These are phyloP conservation scores for Acanthamoeba triangularis DNA, from an alignment of 208 protist genomes.

Conservation along the genomic window DNA sequence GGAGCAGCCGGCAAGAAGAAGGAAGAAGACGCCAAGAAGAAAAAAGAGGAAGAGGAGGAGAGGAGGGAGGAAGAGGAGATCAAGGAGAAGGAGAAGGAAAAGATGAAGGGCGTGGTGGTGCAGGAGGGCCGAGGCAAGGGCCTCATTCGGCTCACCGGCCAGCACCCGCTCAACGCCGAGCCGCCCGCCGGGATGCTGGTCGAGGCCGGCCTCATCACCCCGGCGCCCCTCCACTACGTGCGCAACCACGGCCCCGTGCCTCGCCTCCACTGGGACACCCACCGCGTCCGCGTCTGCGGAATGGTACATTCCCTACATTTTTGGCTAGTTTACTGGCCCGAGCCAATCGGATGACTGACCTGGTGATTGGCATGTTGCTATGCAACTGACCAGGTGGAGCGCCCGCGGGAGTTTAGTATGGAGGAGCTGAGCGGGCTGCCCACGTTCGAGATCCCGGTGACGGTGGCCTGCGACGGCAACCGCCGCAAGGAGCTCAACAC, in stretches of 20 bases:
- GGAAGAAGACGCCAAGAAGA: background rate
- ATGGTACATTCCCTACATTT: slow-evolving; percentile 80
- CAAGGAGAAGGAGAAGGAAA: background rate
- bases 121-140: background rate
- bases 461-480: slow-evolving; percentile 92
- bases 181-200: slow-evolving; percentile 81
- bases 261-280: slow-evolving; percentile 17
- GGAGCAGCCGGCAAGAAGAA: background rate
- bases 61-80: background rate
- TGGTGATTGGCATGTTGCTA: slow-evolving; percentile 83
- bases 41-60: background rate
- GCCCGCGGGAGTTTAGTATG: slow-evolving; percentile 84
- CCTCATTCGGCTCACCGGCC: slow-evolving; percentile 79
- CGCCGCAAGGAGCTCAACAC: slow-evolving; percentile 86
- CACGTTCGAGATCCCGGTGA: slow-evolving; percentile 62
- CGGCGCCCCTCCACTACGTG: slow-evolving; percentile 91
- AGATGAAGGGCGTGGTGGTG: slow-evolving; percentile 27
- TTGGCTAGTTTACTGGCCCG: slow-evolving; percentile 77
- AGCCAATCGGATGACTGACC: too few relatives aligned
- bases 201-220: slow-evolving; percentile 88
- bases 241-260: slow-evolving; percentile 86
- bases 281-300: slow-evolving; percentile 15
- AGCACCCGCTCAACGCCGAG: slow-evolving; percentile 92
- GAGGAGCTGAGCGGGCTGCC: slow-evolving; percentile 88
- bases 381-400: slow-evolving; percentile 67